Percentiles rank a stretch among this genome's conserved stretches.
Conservation (phyloP, 108 stramenopile species). For the Cylindrotheca closterium region DNA sequence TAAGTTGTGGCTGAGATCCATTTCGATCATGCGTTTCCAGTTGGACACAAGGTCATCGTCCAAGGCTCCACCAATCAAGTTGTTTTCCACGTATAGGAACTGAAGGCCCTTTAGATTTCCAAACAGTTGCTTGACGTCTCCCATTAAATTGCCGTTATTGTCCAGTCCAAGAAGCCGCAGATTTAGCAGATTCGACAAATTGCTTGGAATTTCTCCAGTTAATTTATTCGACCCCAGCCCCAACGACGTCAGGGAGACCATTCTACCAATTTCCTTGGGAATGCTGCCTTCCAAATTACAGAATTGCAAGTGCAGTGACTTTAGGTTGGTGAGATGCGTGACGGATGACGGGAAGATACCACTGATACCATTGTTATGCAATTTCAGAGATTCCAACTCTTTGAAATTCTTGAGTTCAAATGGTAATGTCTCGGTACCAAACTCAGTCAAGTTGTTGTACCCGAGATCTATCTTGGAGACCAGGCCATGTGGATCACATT, state of each 20-base stretch:
- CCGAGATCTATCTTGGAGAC: slow-evolving; percentile 25
- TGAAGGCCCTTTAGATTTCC: slow-evolving; percentile 9
- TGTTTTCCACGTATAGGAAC: slow-evolving; percentile 27
- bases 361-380: slow-evolving; percentile 24
- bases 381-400: slow-evolving; percentile 18
- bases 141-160: slow-evolving; percentile 5
- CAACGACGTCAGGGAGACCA: slow-evolving; percentile 19
- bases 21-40: slow-evolving; percentile 11
- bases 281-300: slow-evolving; percentile 21
- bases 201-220: slow-evolving; percentile 23
- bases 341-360: slow-evolving; percentile 11
- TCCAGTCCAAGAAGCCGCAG: slow-evolving; percentile 22
- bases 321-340: slow-evolving; percentile 5
- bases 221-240: slow-evolving; percentile 28
- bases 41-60: not conserved
- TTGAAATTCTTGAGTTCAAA: slow-evolving; percentile 11
- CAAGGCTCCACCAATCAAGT: slow-evolving; percentile 13
- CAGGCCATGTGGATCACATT: slow-evolving; percentile 13
- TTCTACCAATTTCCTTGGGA: slow-evolving; percentile 14
- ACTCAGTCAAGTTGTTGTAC: slow-evolving; percentile 20
- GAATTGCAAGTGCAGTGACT: slow-evolving; percentile 7
- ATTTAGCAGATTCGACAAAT: slow-evolving; percentile 12
- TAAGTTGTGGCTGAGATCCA: slow-evolving; percentile 19
- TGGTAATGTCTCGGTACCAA: slow-evolving; percentile 11
- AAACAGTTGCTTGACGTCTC: slow-evolving; percentile 4